These are phyloP conservation scores for Fusarium siculi DNA, from an alignment of 2,329 filamentous ascomycete genomes.

Conservation along the genomic window DNA sequence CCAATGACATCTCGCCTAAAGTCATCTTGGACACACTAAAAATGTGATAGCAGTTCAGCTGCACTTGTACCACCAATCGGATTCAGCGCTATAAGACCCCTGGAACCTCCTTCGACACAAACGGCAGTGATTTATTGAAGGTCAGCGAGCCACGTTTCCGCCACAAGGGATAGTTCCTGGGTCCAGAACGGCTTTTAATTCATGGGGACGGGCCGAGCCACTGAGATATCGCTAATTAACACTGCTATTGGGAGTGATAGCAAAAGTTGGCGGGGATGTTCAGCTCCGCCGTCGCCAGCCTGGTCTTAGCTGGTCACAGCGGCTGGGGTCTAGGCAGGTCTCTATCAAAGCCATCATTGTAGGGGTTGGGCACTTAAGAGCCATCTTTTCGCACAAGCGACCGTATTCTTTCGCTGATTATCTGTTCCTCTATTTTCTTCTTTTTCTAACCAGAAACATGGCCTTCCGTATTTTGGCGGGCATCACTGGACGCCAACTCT, in stretches of 20 bases:
- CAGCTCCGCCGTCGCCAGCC: background rate
- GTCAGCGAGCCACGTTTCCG: background rate
- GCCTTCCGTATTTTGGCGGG: background rate
- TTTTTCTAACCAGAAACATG: background rate
- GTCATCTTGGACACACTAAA: background rate
- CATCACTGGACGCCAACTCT: background rate
- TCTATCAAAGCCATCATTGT: background rate
- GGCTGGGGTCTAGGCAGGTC: background rate
- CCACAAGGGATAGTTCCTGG: background rate
- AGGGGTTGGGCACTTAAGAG: background rate
- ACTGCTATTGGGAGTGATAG: background rate
- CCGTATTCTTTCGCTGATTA: rapidly evolving
- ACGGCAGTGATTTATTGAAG: background rate
- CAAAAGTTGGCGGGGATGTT: background rate
- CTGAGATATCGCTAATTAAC: background rate
- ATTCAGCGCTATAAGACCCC: background rate
- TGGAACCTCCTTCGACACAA: background rate
- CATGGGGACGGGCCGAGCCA: background rate
- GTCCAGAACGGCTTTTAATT: background rate
- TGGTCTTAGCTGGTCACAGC: background rate
- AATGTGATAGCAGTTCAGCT: background rate
- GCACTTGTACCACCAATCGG: background rate
- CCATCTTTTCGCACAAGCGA: background rate
- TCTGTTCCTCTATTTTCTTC: rapidly evolving
- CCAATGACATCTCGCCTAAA: background rate